Evolutionary conservation across 2,329 filamentous ascomycete genomes (phyloP), one percentile per base, ranked within the genome.

Genomic region (Aspergillus jensenii): DNA sequence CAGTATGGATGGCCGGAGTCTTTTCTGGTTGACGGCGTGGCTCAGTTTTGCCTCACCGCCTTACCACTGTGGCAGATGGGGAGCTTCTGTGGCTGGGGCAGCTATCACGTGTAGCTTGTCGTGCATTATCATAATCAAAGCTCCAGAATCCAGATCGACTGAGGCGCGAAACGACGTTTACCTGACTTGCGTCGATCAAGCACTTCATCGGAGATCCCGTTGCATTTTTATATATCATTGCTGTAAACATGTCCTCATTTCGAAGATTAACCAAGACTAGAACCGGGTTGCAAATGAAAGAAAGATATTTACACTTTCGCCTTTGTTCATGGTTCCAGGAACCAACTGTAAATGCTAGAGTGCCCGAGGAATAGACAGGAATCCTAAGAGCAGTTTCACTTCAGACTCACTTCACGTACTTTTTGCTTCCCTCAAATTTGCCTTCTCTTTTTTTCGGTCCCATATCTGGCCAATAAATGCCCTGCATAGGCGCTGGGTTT

Each of bases 11-110:
- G 53, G 56, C 46, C 33, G 46, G 51, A 55, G 45, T 58, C 55
- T 54, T 58, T 58, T 59, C 45, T 48, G 44, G 51, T 27, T 39
- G 43, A 17, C 21, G 33, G 37, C 48, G 55, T 57, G 56, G 56
- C 56, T 54, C 37, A 50, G 40, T 33, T 15, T 6, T 33, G 4
- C 6, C 19, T 55, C 51, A 58, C 56, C 56, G 56, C 56, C 56
- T 39, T 14, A 31, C 4, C 6, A 14, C 17, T 39, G 54, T 43
- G 37, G 33, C 21, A 21, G 12, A 8, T 31, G 27, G 27, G 27
- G 27, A 31, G 23, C 27, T 44, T 39, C 21, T 56, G 51, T 54
- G 51, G 56, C 51, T 54, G 11, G 33, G 25, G 25, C 12, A 3
- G 1, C 15, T 6, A 35, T 58, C 55, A 58, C 49, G 55, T 48